These are phyloP conservation scores for Margaritispora aquatica DNA, from an alignment of 495 filamentous ascomycete species.

Conservation along the genomic window DNA sequence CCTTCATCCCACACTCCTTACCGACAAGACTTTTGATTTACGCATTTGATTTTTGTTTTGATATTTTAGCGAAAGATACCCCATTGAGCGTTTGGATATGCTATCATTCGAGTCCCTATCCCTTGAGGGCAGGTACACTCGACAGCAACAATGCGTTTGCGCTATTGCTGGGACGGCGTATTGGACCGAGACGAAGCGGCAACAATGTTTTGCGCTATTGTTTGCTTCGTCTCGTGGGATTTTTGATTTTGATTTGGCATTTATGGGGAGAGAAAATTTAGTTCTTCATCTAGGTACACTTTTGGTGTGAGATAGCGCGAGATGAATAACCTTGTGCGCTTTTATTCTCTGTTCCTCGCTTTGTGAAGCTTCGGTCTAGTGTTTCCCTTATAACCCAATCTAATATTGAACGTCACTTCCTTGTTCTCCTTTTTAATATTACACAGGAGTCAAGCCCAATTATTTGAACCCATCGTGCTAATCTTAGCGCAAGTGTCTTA, in stretches of 20 bases:
- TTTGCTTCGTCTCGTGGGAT: constrained; percentile 42
- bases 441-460: too few species aligned
- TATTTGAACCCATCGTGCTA: too few species aligned
- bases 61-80: constrained; percentile 42
- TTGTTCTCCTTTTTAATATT: too few species aligned
- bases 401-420: too few species aligned
- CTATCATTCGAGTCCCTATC: constrained; percentile 19
- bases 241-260: not conserved
- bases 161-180: constrained; percentile 54
- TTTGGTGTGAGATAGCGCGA: not conserved
- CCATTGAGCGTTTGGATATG: constrained; percentile 49
- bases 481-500: too few species aligned
- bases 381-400: too few species aligned
- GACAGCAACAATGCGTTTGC: constrained; percentile 51
- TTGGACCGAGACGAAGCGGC: constrained; percentile 25
- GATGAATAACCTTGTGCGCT: not conserved
- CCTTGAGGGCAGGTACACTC: constrained; percentile 23
- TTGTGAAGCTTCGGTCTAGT: too few species aligned
- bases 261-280: not conserved
- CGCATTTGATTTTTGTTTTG: constrained; percentile 14
- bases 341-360: not conserved
- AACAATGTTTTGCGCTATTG: constrained; percentile 42
- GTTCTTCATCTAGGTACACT: not conserved
- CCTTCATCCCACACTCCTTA: not conserved
- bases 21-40: constrained; percentile 7